A percentile compares a stretch with the other conserved stretches of the same genome.
phyloP scores from a whole-genome alignment of 225 moss, liverwort and hornwort species.

The Polytrichum formosum region DNA sequence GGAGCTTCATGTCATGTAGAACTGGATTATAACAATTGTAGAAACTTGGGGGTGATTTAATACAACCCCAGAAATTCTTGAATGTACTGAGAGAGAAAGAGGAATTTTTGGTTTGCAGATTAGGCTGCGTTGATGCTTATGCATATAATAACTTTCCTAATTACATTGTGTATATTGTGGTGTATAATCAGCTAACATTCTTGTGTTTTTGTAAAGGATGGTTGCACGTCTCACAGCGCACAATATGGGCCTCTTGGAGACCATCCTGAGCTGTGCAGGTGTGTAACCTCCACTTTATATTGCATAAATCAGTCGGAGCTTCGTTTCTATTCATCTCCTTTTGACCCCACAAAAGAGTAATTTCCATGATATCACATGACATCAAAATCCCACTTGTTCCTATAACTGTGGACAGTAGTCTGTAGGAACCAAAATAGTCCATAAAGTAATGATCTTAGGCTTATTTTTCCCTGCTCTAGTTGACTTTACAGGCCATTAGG shows the following conservation, averaged over 20 bases:
- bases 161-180: not conserved
- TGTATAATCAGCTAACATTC: slow-evolving; percentile 2
- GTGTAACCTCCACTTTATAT: slow-evolving; percentile 1
- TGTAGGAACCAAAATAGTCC: too few species aligned
- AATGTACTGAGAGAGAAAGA: too few species aligned
- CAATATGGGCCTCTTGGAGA: slow-evolving; percentile 71
- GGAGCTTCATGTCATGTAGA: too few species aligned
- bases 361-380: not conserved
- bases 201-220: slow-evolving; percentile 37
- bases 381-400: too few species aligned
- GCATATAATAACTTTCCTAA: not conserved
- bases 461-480: too few species aligned
- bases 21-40: too few species aligned
- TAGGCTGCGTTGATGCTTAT: not conserved
- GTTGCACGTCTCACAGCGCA: slow-evolving; percentile 58
- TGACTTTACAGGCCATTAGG: too few species aligned
- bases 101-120: too few species aligned
- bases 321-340: not conserved
- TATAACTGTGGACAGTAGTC: too few species aligned
- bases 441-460: too few species aligned
- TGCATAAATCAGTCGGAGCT: not conserved
- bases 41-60: too few species aligned
- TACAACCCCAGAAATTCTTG: too few species aligned
- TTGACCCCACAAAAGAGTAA: not conserved
- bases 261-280: slow-evolving; percentile 73